Conservation (phyloP, 2,329 filamentous ascomycete genomes). For the Fusarium goolgardi region DNA sequence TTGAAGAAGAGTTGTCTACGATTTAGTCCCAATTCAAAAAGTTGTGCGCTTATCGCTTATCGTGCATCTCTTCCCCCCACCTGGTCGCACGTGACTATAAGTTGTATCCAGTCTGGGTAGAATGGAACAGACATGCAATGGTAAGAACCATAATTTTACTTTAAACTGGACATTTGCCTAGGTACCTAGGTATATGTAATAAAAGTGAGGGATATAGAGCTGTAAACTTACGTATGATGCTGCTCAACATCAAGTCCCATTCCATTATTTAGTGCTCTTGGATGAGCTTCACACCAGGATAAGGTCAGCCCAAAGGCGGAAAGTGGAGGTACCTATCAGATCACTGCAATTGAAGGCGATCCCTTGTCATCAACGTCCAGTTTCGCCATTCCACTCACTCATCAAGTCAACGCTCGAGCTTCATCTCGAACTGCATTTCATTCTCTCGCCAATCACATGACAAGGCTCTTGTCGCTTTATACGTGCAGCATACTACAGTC, state of each 20-base stretch:
- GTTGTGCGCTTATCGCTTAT: constrained; percentile 42
- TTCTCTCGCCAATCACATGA: not conserved
- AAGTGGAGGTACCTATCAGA: constrained; percentile 36
- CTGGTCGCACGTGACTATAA: constrained; percentile 2
- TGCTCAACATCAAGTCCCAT: not conserved
- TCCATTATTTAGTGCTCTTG: not conserved
- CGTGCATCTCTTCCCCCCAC: not conserved
- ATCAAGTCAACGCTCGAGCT: constrained; percentile 2
- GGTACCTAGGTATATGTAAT: not conserved
- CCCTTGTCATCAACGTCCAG: constrained; percentile 14
- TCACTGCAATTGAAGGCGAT: constrained; percentile 14
- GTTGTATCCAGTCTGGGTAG: not conserved
- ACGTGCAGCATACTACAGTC: not conserved
- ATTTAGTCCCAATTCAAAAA: constrained; percentile 39
- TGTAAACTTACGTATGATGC: not conserved
- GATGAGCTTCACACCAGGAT: not conserved
- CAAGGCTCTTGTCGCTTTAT: not conserved
- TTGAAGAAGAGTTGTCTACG: constrained; percentile 24
- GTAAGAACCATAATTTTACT: not conserved
- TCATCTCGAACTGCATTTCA: not conserved
- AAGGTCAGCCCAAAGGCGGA: constrained; percentile 10
- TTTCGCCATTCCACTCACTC: constrained; percentile 35
- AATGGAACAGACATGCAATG: not conserved
- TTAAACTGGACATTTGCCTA: not conserved
- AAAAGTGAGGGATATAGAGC: not conserved